Percentiles rank a stretch among this genome's conserved stretches.
phyloP scores from a whole-genome alignment of 352 stramenopile species.

The Vaucheria bursata region DNA sequence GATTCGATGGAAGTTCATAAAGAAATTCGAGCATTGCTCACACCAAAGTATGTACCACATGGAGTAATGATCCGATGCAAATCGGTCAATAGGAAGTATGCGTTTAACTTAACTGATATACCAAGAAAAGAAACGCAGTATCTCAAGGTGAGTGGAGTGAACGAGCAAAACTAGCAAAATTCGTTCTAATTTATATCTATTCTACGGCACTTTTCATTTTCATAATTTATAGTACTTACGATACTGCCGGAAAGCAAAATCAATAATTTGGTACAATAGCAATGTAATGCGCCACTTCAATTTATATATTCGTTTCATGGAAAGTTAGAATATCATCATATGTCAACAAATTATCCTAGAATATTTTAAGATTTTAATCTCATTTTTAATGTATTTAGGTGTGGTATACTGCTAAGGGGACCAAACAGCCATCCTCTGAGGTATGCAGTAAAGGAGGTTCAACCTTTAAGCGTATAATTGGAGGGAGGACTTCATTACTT shows the following conservation, averaged over 20 bases:
- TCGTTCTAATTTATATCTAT: not conserved
- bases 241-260: no score
- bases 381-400: no score
- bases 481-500: constrained; percentile 74
- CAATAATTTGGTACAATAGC: no score
- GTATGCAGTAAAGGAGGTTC: constrained; percentile 74
- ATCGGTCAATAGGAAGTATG: constrained; percentile 88
- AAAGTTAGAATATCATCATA: not conserved
- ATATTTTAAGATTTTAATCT: no score
- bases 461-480: constrained; percentile 88
- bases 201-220: not conserved
- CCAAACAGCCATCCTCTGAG: constrained; percentile 60
- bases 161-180: no score
- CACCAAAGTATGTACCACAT: constrained; percentile 54
- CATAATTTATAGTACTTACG: not conserved
- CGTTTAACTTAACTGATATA: constrained; percentile 89
- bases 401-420: constrained; percentile 86
- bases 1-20: constrained; percentile 76
- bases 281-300: no score
- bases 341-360: no score
- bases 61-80: constrained; percentile 60
- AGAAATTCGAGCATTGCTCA: constrained; percentile 74
- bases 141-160: constrained; percentile 69
- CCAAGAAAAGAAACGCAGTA: constrained; percentile 85
- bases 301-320: not conserved